A percentile compares a stretch with the other conserved stretches of the same genome.
These are phyloP conservation scores for Pythium pyrilobum DNA, from an alignment of 352 stramenopile genomes.

Conservation along the genomic window DNA sequence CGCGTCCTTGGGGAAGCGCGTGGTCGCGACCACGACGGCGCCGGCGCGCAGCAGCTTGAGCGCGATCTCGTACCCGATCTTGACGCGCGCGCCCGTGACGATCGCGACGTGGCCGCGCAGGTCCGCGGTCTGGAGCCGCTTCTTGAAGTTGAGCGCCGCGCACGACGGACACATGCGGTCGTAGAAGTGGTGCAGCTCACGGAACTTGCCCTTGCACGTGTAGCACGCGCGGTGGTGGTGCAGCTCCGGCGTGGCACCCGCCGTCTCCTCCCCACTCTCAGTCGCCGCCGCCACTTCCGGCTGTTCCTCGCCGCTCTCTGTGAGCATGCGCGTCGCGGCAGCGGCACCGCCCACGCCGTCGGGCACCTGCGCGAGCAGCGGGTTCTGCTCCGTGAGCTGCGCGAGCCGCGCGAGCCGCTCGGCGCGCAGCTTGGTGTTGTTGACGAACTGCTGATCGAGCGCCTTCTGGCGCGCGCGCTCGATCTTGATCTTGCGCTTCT, in stretches of 20 bases:
- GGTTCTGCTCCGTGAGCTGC: constrained; percentile 49
- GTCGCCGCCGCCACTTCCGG: background rate
- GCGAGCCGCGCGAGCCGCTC: constrained; percentile 51
- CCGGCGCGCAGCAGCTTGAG: constrained; percentile 90
- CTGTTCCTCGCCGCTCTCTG: constrained; percentile 8
- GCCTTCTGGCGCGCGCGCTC: constrained; percentile 58
- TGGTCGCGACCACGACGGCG: constrained; percentile 88
- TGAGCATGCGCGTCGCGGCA: constrained; percentile 6
- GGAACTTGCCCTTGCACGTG: constrained; percentile 91
- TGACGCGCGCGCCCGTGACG: constrained; percentile 92
- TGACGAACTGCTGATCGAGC: constrained; percentile 72
- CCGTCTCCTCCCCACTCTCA: background rate
- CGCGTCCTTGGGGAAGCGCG: constrained; percentile 91
- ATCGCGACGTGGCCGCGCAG: constrained; percentile 78
- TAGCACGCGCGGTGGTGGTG: constrained; percentile 92
- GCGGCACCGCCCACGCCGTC: constrained; percentile 33
- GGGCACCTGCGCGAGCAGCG: constrained; percentile 54
- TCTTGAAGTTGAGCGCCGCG: constrained; percentile 91
- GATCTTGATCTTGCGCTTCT: constrained; percentile 64
- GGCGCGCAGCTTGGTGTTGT: constrained; percentile 72
- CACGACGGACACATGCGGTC: constrained; percentile 93
- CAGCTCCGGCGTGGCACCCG: constrained; percentile 26
- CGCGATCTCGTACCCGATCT: constrained; percentile 94
- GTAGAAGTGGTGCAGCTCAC: constrained; percentile 92
- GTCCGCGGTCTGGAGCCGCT: constrained; percentile 86